Conservation (phyloP, 2,329 filamentous ascomycete genomes). For the Clonostachys chloroleuca region DNA sequence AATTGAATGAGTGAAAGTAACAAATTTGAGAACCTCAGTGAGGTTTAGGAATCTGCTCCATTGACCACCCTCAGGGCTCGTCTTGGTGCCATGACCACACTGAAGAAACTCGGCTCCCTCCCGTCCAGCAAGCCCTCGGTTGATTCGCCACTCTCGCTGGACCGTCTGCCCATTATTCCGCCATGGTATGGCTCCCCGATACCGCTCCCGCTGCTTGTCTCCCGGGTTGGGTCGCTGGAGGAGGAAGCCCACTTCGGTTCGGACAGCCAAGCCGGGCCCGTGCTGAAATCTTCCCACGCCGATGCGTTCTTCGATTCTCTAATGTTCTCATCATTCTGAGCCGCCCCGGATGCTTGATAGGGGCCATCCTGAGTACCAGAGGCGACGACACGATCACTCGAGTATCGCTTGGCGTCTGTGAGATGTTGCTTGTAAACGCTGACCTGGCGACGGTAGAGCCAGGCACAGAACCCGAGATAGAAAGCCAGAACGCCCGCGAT, state of each 20-base stretch:
- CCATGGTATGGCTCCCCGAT: conserved; percentile 10
- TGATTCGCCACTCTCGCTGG: conserved; percentile 13
- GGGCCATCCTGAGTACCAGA: conserved; percentile 7
- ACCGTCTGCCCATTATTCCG: conserved; percentile 5
- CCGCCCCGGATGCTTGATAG: not conserved
- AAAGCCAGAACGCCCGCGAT: conserved; percentile 54
- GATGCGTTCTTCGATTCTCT: no score
- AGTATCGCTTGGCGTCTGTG: conserved; percentile 56
- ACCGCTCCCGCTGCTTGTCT: conserved; percentile 12
- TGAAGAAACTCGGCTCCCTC: conserved; percentile 68
- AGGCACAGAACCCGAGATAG: conserved; percentile 68
- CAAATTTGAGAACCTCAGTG: no score
- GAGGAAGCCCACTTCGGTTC: conserved; percentile 21
- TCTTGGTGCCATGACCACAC: conserved; percentile 62
- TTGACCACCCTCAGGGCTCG: conserved; percentile 68
- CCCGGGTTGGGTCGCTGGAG: conserved; percentile 12
- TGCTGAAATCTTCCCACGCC: conserved; percentile 16
- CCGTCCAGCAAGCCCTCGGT: conserved; percentile 42
- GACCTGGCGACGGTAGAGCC: conserved; percentile 69
- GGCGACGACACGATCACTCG: conserved; percentile 34
- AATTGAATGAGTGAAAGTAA: no score
- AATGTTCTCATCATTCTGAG: conserved; percentile 1
- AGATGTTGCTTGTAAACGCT: conserved; percentile 67
- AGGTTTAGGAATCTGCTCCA: conserved; percentile 18
- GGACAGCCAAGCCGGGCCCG: conserved; percentile 14